These are phyloP conservation scores for Colletotrichum incanum DNA, from an alignment of 2,329 filamentous ascomycete genomes.

Conservation along the genomic window DNA sequence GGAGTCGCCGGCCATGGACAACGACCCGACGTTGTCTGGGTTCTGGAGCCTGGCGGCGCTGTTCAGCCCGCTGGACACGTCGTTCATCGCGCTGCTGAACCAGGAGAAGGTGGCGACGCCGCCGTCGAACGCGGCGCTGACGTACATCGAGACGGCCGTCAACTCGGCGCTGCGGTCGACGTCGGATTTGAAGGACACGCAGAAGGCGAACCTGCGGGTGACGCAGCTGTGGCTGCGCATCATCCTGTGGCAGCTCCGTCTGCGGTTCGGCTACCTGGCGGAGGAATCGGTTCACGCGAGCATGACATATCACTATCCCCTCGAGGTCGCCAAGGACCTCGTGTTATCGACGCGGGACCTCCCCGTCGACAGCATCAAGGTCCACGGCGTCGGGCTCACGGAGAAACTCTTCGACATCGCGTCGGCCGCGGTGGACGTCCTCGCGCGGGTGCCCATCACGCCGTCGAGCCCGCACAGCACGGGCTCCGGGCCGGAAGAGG, in stretches of 20 bases:
- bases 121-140: slow-evolving; percentile 52
- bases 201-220: slow-evolving; percentile 61
- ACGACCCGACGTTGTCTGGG: slow-evolving; percentile 52
- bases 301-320: slow-evolving; percentile 60
- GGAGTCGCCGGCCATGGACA: slow-evolving; percentile 53
- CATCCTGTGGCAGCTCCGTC: slow-evolving; percentile 62
- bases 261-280: slow-evolving; percentile 59
- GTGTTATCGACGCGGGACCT: slow-evolving; percentile 57
- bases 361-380: slow-evolving; percentile 56
- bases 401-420: slow-evolving; percentile 64
- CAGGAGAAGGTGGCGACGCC: slow-evolving; percentile 53
- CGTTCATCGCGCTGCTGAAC: slow-evolving; percentile 59
- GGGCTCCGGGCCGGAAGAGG: slow-evolving; percentile 53
- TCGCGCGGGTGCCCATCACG: slow-evolving; percentile 58
- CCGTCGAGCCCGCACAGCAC: slow-evolving; percentile 47
- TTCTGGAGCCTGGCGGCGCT: slow-evolving; percentile 59
- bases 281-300: slow-evolving; percentile 51
- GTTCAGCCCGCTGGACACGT: slow-evolving; percentile 59
- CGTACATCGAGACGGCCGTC: slow-evolving; percentile 55
- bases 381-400: slow-evolving; percentile 63
- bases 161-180: slow-evolving; percentile 55
- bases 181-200: slow-evolving; percentile 56
- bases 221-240: slow-evolving; percentile 63
- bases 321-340: slow-evolving; percentile 59
- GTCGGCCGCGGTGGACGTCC: slow-evolving; percentile 61